Evolutionary conservation across 805 yeast genomes (phyloP), one percentile per base, ranked within the genome.

Genomic region (Nakazawaea holstii): DNA sequence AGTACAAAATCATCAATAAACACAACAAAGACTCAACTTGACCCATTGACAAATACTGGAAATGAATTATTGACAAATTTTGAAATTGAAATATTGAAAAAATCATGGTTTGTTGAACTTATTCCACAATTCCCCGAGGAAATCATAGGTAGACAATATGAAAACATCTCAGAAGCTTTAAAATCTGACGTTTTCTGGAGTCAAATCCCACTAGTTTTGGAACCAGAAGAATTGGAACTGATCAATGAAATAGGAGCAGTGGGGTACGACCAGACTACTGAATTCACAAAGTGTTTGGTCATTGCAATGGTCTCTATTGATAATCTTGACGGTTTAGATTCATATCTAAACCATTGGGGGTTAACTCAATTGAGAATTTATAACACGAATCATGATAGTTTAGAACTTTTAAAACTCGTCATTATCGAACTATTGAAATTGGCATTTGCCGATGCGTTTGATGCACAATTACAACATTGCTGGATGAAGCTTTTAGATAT

Each of bases 261-360:
- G 11, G 30, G 4, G 6, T 44, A 30, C 10, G 32, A 44, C 14
- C 42, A 38, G 30, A 26, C 37, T 31, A n/a, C 32, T 4, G 17
- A 38, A 7, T 31, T 45, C 15, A 15, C 36, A 14, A 33, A 29
- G 10, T n/a, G n/a, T 8, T 29, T 45, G 29, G 32, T 32, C 9
- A 27, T 45, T 14, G 11, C 35, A 30, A 48, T 41, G 52, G 47
- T 45, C 24, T 45, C 40, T 11, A 39, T 49, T 29, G 49, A 46
- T 28, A 40, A 45, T 39, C 26, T 45, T n/a, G 14, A 14, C 7
- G 32, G 32, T 5, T 26, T 44, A 38, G 48, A 37, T 20, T 6
- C 15, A 8, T 45, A 39, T 28, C 35, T 39, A 11, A n/a, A 33
- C 10, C 11, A 33, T 26, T 32, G 39, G 8, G 43, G 43, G 14